Evolutionary conservation across 2,329 filamentous ascomycete species (phyloP).

Genomic region (Verticillium nonalfalfae): DNA sequence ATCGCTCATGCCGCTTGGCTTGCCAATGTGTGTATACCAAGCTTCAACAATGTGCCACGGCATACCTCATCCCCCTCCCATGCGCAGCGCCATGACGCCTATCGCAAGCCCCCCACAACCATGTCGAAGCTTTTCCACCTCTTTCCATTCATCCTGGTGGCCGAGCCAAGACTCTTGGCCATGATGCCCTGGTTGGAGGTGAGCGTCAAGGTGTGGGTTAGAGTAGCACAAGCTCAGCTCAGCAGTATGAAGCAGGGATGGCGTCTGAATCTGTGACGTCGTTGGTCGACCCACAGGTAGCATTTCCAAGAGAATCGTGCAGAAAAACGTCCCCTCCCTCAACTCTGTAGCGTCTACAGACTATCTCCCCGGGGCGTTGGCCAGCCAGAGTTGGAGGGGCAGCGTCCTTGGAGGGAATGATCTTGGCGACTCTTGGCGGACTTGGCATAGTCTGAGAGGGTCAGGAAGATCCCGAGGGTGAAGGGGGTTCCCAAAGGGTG

Average conservation of each 20-base stretch:
- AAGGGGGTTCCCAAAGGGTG: background rate
- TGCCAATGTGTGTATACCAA: background rate
- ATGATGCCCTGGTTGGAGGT: background rate
- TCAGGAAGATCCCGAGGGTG: background rate
- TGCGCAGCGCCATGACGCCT: background rate
- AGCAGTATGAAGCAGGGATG: background rate
- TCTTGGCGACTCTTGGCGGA: background rate
- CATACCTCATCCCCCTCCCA: background rate
- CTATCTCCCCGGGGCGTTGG: background rate
- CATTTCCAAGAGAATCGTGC: background rate
- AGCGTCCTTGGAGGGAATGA: background rate
- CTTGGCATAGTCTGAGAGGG: background rate
- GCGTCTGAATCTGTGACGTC: slow-evolving; percentile 1
- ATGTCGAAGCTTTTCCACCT: slow-evolving; percentile 1
- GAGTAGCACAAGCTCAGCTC: slow-evolving; percentile 1
- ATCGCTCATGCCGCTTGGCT: background rate
- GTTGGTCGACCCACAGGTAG: slow-evolving; percentile 1
- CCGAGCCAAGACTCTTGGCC: slow-evolving; percentile 1
- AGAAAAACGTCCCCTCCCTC: background rate
- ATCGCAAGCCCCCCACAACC: background rate
- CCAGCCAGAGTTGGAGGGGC: slow-evolving; percentile 1
- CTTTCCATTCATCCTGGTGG: background rate
- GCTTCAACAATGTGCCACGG: background rate
- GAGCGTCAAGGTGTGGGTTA: background rate
- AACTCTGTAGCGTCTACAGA: background rate